phyloP scores from a whole-genome alignment of 768 basidiomycete genomes.

The Naganishia vishniacii region DNA sequence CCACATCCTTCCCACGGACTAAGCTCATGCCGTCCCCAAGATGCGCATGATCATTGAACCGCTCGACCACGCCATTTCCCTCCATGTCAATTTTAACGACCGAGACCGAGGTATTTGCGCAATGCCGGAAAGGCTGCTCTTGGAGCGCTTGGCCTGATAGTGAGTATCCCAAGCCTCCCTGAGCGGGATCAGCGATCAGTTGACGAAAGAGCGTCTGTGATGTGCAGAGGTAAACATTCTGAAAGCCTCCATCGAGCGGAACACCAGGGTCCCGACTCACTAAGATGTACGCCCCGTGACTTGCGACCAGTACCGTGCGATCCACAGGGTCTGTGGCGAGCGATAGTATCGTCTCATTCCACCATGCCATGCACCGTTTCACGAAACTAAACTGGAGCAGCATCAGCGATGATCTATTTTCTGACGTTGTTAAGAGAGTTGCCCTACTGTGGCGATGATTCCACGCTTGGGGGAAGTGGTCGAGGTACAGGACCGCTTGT shows the following conservation, averaged over 20 bases:
- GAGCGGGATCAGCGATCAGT: background rate
- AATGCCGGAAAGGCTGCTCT: conserved; percentile 14
- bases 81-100: conserved; percentile 5
- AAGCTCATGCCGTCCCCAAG: background rate
- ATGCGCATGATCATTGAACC: conserved; percentile 21
- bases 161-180: conserved; percentile 12
- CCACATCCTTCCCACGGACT: background rate
- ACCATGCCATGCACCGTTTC: conserved; percentile 12
- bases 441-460: conserved; percentile 1
- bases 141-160: background rate
- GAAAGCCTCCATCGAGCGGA: background rate
- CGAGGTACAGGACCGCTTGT: conserved; percentile 15
- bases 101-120: conserved; percentile 22
- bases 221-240: background rate
- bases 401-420: background rate
- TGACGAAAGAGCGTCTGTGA: conserved; percentile 16
- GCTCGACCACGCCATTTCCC: conserved; percentile 5
- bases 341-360: conserved; percentile 1
- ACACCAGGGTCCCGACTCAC: background rate
- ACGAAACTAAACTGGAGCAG: background rate
- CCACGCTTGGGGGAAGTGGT: conserved; percentile 18
- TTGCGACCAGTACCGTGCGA: conserved; percentile 8
- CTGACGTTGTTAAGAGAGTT: background rate
- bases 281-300: conserved; percentile 14
- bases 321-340: conserved; percentile 1